Conservation (phyloP, 306 rosid genomes). For the Acacia confusa region DNA sequence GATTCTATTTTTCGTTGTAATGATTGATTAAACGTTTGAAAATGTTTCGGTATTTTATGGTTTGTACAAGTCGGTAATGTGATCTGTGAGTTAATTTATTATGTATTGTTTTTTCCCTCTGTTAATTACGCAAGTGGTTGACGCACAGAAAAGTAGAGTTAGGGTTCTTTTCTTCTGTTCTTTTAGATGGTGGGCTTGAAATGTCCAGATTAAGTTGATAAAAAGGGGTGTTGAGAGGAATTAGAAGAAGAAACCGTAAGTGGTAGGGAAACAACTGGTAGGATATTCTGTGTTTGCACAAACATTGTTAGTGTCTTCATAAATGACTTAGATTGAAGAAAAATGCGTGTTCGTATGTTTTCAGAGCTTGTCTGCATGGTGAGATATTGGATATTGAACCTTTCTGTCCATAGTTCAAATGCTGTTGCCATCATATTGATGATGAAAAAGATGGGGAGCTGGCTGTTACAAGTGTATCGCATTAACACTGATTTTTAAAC, state of each 20-base stretch:
- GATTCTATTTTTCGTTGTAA: not conserved
- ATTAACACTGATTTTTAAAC: not conserved
- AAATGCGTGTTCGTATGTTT: not conserved
- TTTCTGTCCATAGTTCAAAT: not conserved
- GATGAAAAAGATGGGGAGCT: not conserved
- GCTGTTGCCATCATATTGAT: not conserved
- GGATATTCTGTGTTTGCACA: not conserved
- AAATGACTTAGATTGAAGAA: not conserved
- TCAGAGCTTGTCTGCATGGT: not conserved
- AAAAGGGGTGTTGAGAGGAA: not conserved
- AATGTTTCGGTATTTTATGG: not conserved
- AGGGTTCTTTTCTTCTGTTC: not conserved
- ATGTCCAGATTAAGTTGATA: not conserved
- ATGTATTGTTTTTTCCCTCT: not conserved
- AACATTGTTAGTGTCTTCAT: not conserved
- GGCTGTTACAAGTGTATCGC: not conserved
- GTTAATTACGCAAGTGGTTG: not conserved
- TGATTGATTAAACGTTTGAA: not conserved
- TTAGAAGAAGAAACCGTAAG: not conserved
- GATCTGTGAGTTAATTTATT: not conserved
- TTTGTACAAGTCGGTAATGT: not conserved
- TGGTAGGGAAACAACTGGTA: not conserved
- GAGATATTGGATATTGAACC: not conserved
- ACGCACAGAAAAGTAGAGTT: slow-evolving; percentile 6
- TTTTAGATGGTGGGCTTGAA: not conserved